These are phyloP conservation scores for Eudorina sp. DNA, from an alignment of 139 green algal species.

Conservation along the genomic window DNA sequence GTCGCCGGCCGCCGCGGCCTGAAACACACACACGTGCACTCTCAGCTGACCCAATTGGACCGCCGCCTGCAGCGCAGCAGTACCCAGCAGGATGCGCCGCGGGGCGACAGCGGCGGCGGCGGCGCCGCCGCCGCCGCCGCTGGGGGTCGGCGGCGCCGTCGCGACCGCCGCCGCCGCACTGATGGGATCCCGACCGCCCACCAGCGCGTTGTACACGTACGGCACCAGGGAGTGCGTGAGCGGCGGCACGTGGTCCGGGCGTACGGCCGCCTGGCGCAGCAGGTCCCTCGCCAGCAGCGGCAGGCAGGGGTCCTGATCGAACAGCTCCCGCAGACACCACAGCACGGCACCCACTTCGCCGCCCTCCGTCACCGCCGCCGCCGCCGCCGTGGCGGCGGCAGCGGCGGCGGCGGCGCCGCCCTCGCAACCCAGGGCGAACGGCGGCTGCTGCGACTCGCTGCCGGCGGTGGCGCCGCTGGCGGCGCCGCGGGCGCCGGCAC, in stretches of 20 bases:
- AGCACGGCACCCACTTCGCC: neutral
- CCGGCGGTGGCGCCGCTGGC: neutral
- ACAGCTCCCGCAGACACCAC: conserved; percentile 11
- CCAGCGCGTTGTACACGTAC: neutral
- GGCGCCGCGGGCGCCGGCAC: neutral
- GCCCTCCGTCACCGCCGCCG: neutral
- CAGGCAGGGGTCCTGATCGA: conserved; percentile 28
- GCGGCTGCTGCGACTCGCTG: neutral
- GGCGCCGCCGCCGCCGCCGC: neutral
- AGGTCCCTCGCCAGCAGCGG: conserved; percentile 19
- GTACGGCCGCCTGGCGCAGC: conserved; percentile 8
- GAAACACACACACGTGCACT: conserved; percentile 11
- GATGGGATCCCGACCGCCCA: conserved; percentile 1
- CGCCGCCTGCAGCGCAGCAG: neutral
- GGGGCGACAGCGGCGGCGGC: neutral
- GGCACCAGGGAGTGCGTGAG: conserved; percentile 5
- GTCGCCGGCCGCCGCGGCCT: neutral
- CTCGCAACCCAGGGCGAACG: no score
- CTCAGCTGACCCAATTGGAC: neutral
- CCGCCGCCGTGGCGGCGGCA: neutral
- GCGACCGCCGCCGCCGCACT: neutral
- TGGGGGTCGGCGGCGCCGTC: neutral
- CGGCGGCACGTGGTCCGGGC: conserved; percentile 26
- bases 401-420: neutral
- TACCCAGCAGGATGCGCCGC: neutral